phyloP scores from a whole-genome alignment of 805 yeast genomes.

The Millerago galiae region DNA sequence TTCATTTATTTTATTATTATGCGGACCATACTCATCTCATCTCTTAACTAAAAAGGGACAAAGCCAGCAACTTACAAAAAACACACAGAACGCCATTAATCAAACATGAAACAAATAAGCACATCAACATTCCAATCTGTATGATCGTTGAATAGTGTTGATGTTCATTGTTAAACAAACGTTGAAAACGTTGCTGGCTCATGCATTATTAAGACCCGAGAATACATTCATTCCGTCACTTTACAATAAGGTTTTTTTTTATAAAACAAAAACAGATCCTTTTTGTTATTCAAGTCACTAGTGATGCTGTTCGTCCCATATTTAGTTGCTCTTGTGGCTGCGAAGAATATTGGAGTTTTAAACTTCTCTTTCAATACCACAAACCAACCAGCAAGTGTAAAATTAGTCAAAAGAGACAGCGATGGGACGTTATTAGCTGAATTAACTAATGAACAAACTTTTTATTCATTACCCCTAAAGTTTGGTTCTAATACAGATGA shows the following conservation, averaged over 20 bases:
- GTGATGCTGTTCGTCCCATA: neutral
- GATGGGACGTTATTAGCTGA: conserved; percentile 5
- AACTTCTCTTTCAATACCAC: neutral
- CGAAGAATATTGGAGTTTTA: neutral
- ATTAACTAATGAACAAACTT: conserved; percentile 5
- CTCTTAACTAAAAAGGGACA: too few species aligned
- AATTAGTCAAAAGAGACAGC: neutral
- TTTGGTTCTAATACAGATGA: conserved; percentile 13
- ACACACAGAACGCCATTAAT: too few species aligned
- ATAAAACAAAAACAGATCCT: neutral
- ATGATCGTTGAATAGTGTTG: too few species aligned
- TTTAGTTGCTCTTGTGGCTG: neutral
- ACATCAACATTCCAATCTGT: too few species aligned
- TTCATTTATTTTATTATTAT: too few species aligned
- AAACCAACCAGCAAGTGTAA: neutral
- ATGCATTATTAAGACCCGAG: too few species aligned
- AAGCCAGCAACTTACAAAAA: too few species aligned
- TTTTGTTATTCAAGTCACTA: neutral
- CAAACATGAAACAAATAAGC: too few species aligned
- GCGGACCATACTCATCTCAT: too few species aligned
- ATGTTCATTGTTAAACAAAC: too few species aligned
- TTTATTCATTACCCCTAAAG: conserved; percentile 9
- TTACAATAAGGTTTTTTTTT: neutral
- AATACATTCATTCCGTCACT: too few species aligned
- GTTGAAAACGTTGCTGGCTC: too few species aligned